A percentile compares a stretch with the other conserved stretches of the same genome.
These are phyloP conservation scores for Monosporascus sp. DNA, from an alignment of 2,329 filamentous ascomycete species.

Conservation along the genomic window DNA sequence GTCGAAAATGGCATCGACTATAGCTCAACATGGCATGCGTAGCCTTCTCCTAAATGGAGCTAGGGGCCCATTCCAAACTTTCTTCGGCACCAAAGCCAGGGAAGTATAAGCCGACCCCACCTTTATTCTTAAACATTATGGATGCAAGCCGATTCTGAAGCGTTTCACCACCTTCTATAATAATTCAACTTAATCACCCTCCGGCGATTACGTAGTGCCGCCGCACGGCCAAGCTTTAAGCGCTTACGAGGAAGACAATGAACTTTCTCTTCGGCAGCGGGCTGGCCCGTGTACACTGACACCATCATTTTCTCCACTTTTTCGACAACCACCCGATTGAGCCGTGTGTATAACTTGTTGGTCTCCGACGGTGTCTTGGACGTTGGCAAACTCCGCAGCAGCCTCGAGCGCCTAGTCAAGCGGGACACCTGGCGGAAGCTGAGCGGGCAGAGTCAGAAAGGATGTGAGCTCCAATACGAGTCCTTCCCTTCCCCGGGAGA, in stretches of 20 bases:
- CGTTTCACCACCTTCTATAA: neutral
- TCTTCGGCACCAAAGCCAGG: no score
- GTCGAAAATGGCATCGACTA: no score
- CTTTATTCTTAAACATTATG: no score
- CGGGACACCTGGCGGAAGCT: slow-evolving; percentile 18
- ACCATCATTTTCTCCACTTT: no score
- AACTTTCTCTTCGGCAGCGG: neutral
- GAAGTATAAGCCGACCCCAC: neutral
- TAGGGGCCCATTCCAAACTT: no score
- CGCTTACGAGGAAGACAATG: neutral
- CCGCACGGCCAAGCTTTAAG: no score
- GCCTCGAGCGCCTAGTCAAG: slow-evolving; percentile 13
- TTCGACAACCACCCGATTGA: no score
- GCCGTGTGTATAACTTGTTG: no score
- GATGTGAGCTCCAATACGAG: slow-evolving; percentile 7
- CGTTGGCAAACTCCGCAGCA: slow-evolving; percentile 5
- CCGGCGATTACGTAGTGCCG: neutral
- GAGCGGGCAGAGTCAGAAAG: slow-evolving; percentile 15
- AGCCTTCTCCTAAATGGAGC: no score
- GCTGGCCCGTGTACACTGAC: neutral
- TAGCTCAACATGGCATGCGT: no score
- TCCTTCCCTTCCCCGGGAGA: neutral
- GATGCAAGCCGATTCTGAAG: neutral
- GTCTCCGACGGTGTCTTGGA: no score
- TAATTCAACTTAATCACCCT: neutral